A percentile compares a stretch with the other conserved stretches of the same genome.
Conservation (phyloP, 768 basidiomycete species). For the Collybia nuda region DNA sequence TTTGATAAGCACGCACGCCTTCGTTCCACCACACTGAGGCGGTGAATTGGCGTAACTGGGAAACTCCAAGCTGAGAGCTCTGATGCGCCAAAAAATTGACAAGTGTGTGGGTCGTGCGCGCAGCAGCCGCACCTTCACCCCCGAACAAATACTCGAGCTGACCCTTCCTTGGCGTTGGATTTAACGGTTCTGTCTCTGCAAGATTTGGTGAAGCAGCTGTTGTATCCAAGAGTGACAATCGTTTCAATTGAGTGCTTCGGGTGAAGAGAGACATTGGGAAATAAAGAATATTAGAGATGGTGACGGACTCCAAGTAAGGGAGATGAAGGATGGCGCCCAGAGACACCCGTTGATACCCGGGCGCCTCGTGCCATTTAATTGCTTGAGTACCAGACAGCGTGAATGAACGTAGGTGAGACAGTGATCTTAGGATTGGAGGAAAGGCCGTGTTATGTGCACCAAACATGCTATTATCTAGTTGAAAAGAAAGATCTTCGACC, state of each 20-base stretch:
- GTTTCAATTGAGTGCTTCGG: background rate
- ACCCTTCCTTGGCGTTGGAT: background rate
- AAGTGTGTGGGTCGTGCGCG: slow-evolving; percentile 2
- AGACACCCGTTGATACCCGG: background rate
- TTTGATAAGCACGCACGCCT: background rate
- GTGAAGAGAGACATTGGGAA: slow-evolving; percentile 1
- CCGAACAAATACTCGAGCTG: background rate
- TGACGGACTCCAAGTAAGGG: background rate
- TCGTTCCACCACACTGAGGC: background rate
- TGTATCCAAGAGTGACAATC: background rate
- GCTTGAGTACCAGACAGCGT: background rate
- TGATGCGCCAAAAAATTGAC: slow-evolving; percentile 1
- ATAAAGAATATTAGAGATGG: background rate
- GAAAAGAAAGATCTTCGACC: background rate
- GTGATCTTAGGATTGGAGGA: background rate
- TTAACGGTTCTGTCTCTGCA: background rate
- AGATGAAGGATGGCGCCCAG: background rate
- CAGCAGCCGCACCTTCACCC: background rate
- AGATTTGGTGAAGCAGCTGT: background rate
- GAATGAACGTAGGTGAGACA: slow-evolving; percentile 1
- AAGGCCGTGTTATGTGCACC: background rate
- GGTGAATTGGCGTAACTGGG: background rate
- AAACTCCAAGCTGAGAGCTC: background rate
- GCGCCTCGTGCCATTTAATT: background rate
- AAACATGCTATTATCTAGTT: background rate